These are phyloP conservation scores for Alternaria arbusti DNA, from an alignment of 2,329 filamentous ascomycete species.

Conservation along the genomic window DNA sequence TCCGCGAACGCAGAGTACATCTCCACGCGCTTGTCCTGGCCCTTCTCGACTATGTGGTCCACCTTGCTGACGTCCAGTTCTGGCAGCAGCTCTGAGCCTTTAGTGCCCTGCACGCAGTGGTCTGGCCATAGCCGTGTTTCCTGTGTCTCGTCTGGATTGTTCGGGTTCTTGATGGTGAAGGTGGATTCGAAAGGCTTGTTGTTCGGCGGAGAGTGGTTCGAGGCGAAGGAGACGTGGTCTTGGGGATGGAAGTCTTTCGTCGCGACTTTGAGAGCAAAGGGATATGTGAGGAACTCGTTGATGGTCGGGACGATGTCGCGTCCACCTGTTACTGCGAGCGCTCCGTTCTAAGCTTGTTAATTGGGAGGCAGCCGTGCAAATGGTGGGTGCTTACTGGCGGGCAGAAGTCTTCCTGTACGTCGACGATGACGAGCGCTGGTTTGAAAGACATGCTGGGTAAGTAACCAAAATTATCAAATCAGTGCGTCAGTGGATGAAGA, in stretches of 20 bases:
- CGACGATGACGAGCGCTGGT: constrained; percentile 75
- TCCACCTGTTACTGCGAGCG: constrained; percentile 80
- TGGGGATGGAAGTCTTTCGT: constrained; percentile 92
- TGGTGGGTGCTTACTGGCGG: constrained; percentile 69
- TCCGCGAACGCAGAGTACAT: constrained; percentile 95
- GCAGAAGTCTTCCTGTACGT: constrained; percentile 95
- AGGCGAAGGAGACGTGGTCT: constrained; percentile 86
- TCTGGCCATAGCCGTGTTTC: constrained; percentile 81
- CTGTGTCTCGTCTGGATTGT: constrained; percentile 68
- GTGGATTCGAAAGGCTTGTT: constrained; percentile 72
- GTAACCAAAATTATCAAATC: background rate
- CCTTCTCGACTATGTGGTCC: constrained; percentile 78
- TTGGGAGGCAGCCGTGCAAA: background rate
- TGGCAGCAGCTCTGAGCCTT: constrained; percentile 74
- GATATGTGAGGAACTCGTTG: constrained; percentile 74
- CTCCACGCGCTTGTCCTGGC: constrained; percentile 74
- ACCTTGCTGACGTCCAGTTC: constrained; percentile 69
- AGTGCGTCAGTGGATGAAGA: background rate
- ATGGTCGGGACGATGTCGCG: constrained; percentile 72
- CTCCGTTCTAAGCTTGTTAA: constrained; percentile 68
- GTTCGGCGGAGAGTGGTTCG: constrained; percentile 70
- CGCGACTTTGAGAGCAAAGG: constrained; percentile 77
- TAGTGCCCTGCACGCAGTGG: constrained; percentile 81
- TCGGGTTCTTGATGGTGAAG: constrained; percentile 70
- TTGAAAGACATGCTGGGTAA: constrained; percentile 37